Base-by-base conservation (phyloP, 2,329 filamentous ascomycete species). In the Knufia fluminis region DNA sequence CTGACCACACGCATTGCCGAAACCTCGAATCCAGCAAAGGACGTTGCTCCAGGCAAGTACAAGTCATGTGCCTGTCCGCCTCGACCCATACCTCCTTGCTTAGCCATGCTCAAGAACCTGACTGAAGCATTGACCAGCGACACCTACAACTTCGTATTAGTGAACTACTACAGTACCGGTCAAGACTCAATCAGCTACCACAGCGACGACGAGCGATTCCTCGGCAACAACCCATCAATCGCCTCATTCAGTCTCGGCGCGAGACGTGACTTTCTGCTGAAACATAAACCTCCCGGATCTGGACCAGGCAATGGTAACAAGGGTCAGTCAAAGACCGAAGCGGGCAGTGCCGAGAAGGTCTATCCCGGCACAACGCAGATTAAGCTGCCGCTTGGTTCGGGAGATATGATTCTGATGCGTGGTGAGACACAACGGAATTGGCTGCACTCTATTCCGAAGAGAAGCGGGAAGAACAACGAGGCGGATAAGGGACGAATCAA, bases 161-260 rank as follows among this genome's bases (percentile, higher is more conserved):
- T 91, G 3, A 91, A 91, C 61, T 91, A 91, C 68, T 91, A 91
- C 61, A 82, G 82, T n/a, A 78, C 77, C 2, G 85, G 86, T 0
- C 70, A 78, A 4, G 85, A 91, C 63, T 86, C 82, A 57, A 91
- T 91, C 43, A 77, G 81, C 9, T 91, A 84, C 60, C 85, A 91
- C 64, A 85, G 81, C 43, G 86, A 91, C 57, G 85, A 91, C 60
- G 86, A 91, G 69, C 72, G 78, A 4, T 92, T 91, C 57, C 73
- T 91, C 0, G 86, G 85, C 0, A 56, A 67, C 0, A 68, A 82
- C 16, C 85, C 86, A 0, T 77, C 79, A 7, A 90, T 91, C 48
- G 85, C 85, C 1, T 87, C 82, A 0, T 80, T 89, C 59, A 83
- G 81, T 1, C 71, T 91, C 0, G 86, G 86, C 1, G 82, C 82